Evolutionary conservation across 768 basidiomycete species (phyloP).

Genomic region (Termitomyces bulborhizus): DNA sequence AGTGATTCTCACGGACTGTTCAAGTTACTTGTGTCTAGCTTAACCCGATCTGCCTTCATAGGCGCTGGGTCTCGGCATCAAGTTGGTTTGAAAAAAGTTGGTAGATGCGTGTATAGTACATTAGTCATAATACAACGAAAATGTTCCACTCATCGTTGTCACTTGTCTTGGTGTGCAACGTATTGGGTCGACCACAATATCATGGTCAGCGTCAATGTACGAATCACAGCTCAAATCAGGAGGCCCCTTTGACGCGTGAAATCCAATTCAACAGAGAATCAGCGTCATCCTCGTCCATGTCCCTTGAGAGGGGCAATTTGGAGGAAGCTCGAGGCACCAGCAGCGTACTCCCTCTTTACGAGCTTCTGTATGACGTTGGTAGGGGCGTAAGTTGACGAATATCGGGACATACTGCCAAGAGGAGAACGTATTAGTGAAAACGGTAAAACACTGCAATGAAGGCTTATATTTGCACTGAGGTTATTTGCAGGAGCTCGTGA

Average conservation of each 20-base stretch:
- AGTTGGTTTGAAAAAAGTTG: too few species aligned
- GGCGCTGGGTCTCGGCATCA: too few species aligned
- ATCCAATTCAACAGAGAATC: slow-evolving; percentile 78
- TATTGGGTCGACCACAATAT: slow-evolving; percentile 79
- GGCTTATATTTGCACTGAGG: slow-evolving; percentile 79
- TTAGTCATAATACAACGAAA: neutral
- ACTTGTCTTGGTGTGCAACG: slow-evolving; percentile 66
- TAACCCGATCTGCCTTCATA: too few species aligned
- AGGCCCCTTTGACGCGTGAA: slow-evolving; percentile 84
- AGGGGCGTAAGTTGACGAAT: slow-evolving; percentile 96
- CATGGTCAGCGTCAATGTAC: slow-evolving; percentile 89
- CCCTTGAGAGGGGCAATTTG: slow-evolving; percentile 73
- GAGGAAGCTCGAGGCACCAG: slow-evolving; percentile 76
- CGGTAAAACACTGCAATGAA: neutral
- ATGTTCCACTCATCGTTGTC: slow-evolving; percentile 33
- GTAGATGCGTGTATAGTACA: neutral
- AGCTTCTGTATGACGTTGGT: slow-evolving; percentile 86
- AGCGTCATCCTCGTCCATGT: slow-evolving; percentile 74
- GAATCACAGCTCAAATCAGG: slow-evolving; percentile 84
- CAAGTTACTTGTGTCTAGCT: too few species aligned
- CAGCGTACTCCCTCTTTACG: slow-evolving; percentile 81
- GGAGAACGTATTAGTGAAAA: neutral
- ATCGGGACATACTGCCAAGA: slow-evolving; percentile 86
- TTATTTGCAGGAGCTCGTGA: slow-evolving; percentile 79
- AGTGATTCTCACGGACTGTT: too few species aligned